These are phyloP conservation scores for Lunularia cruciata DNA, from an alignment of 225 moss, liverwort and hornwort species.

Conservation along the genomic window DNA sequence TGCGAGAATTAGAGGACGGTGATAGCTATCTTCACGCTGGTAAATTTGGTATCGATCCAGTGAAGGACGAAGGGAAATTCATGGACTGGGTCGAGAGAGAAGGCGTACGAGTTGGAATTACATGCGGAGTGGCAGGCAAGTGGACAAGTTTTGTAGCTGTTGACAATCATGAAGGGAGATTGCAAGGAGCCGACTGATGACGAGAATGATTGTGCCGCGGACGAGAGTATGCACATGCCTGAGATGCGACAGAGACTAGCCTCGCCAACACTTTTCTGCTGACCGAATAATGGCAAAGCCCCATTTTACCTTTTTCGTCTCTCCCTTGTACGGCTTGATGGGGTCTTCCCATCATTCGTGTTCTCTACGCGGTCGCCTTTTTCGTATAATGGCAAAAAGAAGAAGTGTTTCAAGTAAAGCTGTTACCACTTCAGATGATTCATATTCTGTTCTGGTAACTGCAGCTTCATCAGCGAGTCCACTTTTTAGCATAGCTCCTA, in stretches of 20 bases:
- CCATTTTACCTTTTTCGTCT: not conserved
- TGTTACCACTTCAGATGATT: too few species aligned
- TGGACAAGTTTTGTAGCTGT: constrained; percentile 25
- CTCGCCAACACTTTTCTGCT: not conserved
- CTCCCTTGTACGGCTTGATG: too few species aligned
- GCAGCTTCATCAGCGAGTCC: too few species aligned
- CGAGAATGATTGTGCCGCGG: not conserved
- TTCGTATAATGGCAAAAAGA: too few species aligned
- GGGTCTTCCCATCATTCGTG: too few species aligned
- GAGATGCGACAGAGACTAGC: not conserved
- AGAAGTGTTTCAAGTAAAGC: too few species aligned
- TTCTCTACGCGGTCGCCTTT: too few species aligned
- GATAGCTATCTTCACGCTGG: constrained; percentile 17
- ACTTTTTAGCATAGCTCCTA: too few species aligned
- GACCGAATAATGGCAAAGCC: not conserved
- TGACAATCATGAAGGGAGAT: not conserved
- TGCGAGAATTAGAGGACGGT: constrained; percentile 52
- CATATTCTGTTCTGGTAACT: too few species aligned
- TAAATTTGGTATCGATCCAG: not conserved
- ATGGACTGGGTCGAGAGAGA: constrained; percentile 2
- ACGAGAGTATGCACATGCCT: not conserved
- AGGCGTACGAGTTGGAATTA: constrained; percentile 10
- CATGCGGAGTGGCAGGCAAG: constrained; percentile 18
- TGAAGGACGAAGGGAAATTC: constrained; percentile 8
- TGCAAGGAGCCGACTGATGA: not conserved